Evolutionary conservation across 441 rosid genomes (phyloP), one percentile per base, ranked within the genome.

Genomic region (Erodium trifolium): DNA sequence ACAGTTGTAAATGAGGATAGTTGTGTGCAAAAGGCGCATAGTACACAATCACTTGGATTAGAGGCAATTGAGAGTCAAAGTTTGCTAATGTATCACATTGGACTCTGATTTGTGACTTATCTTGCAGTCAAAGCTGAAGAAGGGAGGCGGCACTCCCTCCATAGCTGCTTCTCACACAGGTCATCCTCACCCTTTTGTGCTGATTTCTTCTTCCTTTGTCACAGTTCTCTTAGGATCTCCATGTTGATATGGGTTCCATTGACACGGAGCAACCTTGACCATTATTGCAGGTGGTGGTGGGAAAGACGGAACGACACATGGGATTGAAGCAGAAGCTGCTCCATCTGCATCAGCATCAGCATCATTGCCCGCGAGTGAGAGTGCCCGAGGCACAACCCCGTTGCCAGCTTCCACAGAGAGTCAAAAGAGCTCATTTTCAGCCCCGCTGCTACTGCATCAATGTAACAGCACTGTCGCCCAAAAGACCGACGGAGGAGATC

Each of bases 111-210:
- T 70, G 45, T 14, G 60, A 17, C 51, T 70, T 78, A 17, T 57
- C 71, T 76, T 63, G 78, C 85, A 91, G 98, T 77, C 85, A 68
- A 93, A 86, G 85, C 72, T 83, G 81, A 93, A 87, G 77, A 93
- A 88, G 76, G 94, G 90, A 59, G 78, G 84, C 9, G 82, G 87
- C 70, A 34, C 57, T 17, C 31, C 79, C 29, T 43, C 76, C 63
- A 13, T 77, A n/a, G 34, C 71, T 66, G 65, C 81, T 27, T 35
- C 78, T 70, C 83, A 82, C 75, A 71, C 88, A 78, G 93, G 98
- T 92, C 47, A 71, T 71, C 76, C 31, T 63, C 65, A 49, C 63
- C 34, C 31, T 49, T 59, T 16, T 31, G 35, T 65, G 69, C 11
- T 2, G 8, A 64, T 17, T 74, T 72, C 71, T 73, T 74, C 23